Base-by-base conservation (phyloP, 2,329 filamentous ascomycete genomes). In the Trichothecium sympodiale region DNA sequence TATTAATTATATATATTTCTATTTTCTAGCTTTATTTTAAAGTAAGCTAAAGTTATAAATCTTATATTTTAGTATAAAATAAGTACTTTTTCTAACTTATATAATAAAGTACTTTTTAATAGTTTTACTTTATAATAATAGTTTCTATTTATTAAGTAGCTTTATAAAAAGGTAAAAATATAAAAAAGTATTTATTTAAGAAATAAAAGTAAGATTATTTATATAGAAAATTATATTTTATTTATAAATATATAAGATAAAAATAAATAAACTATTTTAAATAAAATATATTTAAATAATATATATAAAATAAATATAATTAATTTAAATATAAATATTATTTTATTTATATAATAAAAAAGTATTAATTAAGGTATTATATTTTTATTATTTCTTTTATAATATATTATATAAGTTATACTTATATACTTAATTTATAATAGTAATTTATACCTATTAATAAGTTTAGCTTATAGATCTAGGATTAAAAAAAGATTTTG, bases 381-480 rank as follows among this genome's bases (percentile, higher is more conserved):
- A 40, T 34, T 14, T 35, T 28, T 34, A 18, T 34, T 8, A 39
- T 36, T 20, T 33, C 29, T 15, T 37, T 36, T 34, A 40, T 40
- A 16, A 17, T 37, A 29, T 17, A 31, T 39, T 41, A 8, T 25
- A 27, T 41, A 29, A 41, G 9, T 10, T 29, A 37, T 40, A 20
- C 17, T 27, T 17, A 25, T 20, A 18, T 9, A 16, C 29, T 18
- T 26, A 18, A 33, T 26, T 29, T 18, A 35, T 34, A 34, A 38
- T 39, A 17, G 33, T 42, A 29, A 31, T 25, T 14, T 38, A 17
- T 41, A 29, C 17, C 38, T n/a, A 27, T 38, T 7, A 37, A 18
- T 33, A 38, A 29, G 16, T 3, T 31, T 38, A 33, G 15, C 17
- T 9, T n/a, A 25, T 18, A 38, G 25, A 34, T 1, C 28, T 12